A percentile compares a stretch with the other conserved stretches of the same genome.
Evolutionary conservation across 2,329 filamentous ascomycete species (phyloP).

Genomic region (Nectriaceae sp.): DNA sequence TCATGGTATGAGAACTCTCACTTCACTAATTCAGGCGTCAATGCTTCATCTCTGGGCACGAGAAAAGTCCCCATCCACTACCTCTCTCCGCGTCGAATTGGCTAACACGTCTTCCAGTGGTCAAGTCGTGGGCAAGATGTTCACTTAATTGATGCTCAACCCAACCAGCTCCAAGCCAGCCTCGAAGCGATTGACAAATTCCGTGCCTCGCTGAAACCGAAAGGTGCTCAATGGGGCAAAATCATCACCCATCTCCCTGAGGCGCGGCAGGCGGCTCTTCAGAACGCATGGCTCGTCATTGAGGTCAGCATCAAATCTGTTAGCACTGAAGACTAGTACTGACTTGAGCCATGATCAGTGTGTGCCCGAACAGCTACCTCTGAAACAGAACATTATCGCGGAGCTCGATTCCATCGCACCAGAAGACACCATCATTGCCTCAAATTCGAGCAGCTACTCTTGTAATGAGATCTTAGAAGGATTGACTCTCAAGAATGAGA

Average conservation of each 20-base stretch:
- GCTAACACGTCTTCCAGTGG: conserved; percentile 23
- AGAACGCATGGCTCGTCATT: conserved; percentile 28
- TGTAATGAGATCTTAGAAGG: conserved; percentile 44
- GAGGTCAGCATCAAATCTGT: conserved; percentile 21
- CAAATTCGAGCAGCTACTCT: conserved; percentile 49
- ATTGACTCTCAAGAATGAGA: conserved; percentile 33
- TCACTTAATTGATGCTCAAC: conserved; percentile 29
- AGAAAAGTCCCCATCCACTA: too few species aligned
- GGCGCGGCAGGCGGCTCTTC: conserved; percentile 18
- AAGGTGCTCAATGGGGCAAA: conserved; percentile 15
- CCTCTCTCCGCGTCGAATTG: too few species aligned
- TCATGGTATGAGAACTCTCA: conserved; percentile 32
- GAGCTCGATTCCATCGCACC: conserved; percentile 41
- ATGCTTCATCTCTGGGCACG: too few species aligned
- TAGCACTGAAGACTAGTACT: too few species aligned
- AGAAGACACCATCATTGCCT: conserved; percentile 42
- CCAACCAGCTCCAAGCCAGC: conserved; percentile 28
- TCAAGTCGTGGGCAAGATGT: conserved; percentile 32
- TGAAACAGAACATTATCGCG: conserved; percentile 42
- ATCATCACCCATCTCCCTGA: conserved; percentile 23
- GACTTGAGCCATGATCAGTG: conserved; percentile 36
- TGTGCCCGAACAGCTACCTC: conserved; percentile 42
- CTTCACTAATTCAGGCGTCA: too few species aligned
- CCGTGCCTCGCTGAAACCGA: conserved; percentile 8
- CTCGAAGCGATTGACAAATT: conserved; percentile 27